phyloP scores from a whole-genome alignment of 1,284 basidiomycete genomes.

The Coniophora puteana region DNA sequence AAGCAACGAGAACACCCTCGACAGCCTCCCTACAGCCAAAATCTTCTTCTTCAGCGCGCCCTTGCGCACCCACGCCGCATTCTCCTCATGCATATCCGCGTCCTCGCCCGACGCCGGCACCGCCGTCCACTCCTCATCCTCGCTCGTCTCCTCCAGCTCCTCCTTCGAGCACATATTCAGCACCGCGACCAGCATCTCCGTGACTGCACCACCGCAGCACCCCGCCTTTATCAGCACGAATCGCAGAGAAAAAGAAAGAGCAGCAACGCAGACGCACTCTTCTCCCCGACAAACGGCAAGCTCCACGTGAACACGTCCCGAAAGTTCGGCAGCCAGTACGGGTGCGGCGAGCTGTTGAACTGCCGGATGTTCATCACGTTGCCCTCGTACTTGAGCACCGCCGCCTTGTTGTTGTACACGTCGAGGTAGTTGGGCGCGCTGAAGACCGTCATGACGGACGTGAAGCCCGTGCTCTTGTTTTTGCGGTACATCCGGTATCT shows the following conservation, averaged over 20 bases:
- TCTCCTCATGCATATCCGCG: slow-evolving; percentile 32
- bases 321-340: slow-evolving; percentile 89
- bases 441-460: slow-evolving; percentile 94
- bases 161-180: slow-evolving; percentile 90
- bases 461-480: slow-evolving; percentile 87
- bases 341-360: slow-evolving; percentile 91
- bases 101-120: slow-evolving; percentile 21
- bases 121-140: slow-evolving; percentile 34
- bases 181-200: slow-evolving; percentile 91
- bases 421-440: slow-evolving; percentile 97
- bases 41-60: slow-evolving; percentile 95
- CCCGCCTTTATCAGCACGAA: no score
- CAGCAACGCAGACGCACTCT: slow-evolving; percentile 55
- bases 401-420: slow-evolving; percentile 94
- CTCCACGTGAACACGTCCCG: slow-evolving; percentile 91
- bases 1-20: slow-evolving; percentile 88
- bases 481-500: slow-evolving; percentile 93
- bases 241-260: no score
- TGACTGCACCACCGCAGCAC: slow-evolving; percentile 45
- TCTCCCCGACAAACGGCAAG: slow-evolving; percentile 86
- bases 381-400: slow-evolving; percentile 90
- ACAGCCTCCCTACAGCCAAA: slow-evolving; percentile 78
- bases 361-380: slow-evolving; percentile 93
- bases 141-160: slow-evolving; percentile 83
- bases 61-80: slow-evolving; percentile 63